Base-by-base conservation (phyloP, 495 filamentous ascomycete genomes). In the Tetracladium setigerum region DNA sequence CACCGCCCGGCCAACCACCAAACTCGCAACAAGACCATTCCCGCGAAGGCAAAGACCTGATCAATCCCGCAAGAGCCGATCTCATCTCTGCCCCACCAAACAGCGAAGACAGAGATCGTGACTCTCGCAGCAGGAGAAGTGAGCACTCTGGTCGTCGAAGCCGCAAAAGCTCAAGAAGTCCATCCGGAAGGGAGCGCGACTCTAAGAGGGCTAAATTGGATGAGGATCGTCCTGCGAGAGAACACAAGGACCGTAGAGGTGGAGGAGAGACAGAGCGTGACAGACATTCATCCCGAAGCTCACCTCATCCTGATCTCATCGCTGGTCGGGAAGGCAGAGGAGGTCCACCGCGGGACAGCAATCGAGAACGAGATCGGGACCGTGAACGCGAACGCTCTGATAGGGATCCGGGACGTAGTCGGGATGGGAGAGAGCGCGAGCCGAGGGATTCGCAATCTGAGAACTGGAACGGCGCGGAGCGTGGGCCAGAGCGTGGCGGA, bases 121-220 rank as follows among this genome's bases (percentile, higher is more conserved):
- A 56, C 22, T 38, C 39, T 32, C 34, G 52, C 34, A 38, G 46
- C 30, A 24, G 53, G 42, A 53, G 64, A 18, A 56, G 61, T 30
- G 38, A 45, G 18, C 41, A 62, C 12, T 60, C 59, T 38, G 49
- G 47, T 10, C 47, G 55, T 31, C 58, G 60, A n/a, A 62, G 65
- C 30, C 50, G 50, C 10, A 59, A 64, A 47, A 56, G 60, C 38
- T 62, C 65, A 16, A 58, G 59, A 42, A 58, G 62, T 22, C 63
- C 63, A 8, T 27, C 22, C 22, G 65, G 59, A 10, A 55, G 51
- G 0, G 49, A 40, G 16, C 62, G 64, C 30, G 67, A 68, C 38
- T 38, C 55, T 12, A 62, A 63, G 35, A 39, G 47, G 38, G 44
- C 30, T 27, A 14, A 15, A 5, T 17, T 6, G 32, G 40, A 54